Evolutionary conservation across 108 stramenopile species (phyloP).

Genomic region (Chaetoceros muelleri): DNA sequence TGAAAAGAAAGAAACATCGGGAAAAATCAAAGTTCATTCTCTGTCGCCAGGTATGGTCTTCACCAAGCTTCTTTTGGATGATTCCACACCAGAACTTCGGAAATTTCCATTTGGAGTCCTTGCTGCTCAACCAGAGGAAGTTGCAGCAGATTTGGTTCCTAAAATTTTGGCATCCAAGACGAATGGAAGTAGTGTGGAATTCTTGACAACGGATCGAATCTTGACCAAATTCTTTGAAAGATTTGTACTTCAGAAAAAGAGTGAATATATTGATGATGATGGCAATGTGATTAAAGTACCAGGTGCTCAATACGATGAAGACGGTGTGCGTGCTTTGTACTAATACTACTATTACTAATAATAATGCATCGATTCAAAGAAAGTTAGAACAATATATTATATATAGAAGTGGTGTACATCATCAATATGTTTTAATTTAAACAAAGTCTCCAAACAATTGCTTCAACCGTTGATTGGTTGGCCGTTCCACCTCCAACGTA

Average conservation of each 20-base stretch:
- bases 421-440: no score
- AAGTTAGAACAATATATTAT: no score
- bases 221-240: conserved; percentile 83
- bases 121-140: conserved; percentile 86
- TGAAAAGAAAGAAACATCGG: conserved; percentile 53
- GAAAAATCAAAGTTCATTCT: conserved; percentile 76
- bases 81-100: conserved; percentile 85
- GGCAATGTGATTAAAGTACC: conserved; percentile 83
- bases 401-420: no score
- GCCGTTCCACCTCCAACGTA: background rate
- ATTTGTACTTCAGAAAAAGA: conserved; percentile 80
- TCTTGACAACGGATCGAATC: conserved; percentile 80
- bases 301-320: conserved; percentile 76
- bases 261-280: conserved; percentile 87
- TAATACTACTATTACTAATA: no score
- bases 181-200: conserved; percentile 77
- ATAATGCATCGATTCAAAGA: no score
- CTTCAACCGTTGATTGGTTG: background rate
- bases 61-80: conserved; percentile 78
- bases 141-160: conserved; percentile 83
- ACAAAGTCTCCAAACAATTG: background rate
- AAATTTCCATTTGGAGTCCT: conserved; percentile 89
- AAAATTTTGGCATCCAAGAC: conserved; percentile 64
- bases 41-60: conserved; percentile 91
- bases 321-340: conserved; percentile 74